Conservation (phyloP, 805 yeast species). For the Martiniozyma abietophila region DNA sequence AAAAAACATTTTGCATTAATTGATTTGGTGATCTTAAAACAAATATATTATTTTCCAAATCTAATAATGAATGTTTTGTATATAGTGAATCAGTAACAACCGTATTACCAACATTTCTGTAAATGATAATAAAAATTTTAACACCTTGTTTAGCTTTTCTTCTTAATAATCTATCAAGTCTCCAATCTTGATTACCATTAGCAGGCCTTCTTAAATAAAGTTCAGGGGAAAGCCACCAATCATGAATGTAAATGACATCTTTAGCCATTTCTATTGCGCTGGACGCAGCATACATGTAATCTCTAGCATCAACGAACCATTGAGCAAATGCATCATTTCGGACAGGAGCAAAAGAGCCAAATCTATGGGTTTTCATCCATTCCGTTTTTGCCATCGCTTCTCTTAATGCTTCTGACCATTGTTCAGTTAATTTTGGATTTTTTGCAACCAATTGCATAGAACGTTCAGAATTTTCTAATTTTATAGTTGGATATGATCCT, state of each 20-base stretch:
- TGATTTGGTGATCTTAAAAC: conserved; percentile 95
- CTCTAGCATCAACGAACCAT: conserved; percentile 91
- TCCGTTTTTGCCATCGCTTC: conserved; percentile 57
- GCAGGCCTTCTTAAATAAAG: conserved; percentile 89
- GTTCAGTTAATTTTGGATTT: conserved; percentile 51
- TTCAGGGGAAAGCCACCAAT: conserved; percentile 98
- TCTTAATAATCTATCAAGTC: conserved; percentile 80
- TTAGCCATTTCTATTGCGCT: conserved; percentile 88
- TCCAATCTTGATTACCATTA: conserved; percentile 87
- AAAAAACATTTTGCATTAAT: conserved; percentile 80
- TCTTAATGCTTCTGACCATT: conserved; percentile 70
- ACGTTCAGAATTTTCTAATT: conserved; percentile 70
- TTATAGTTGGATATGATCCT: conserved; percentile 43
- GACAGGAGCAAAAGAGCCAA: conserved; percentile 88
- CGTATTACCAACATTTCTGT: conserved; percentile 88
- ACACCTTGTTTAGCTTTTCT: conserved; percentile 93
- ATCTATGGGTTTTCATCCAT: conserved; percentile 72
- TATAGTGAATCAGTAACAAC: conserved; percentile 91
- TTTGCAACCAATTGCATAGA: conserved; percentile 63
- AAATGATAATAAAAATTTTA: conserved; percentile 82
- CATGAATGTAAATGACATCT: conserved; percentile 90
- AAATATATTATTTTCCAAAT: conserved; percentile 76
- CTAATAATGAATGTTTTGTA: conserved; percentile 87
- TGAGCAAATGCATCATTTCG: conserved; percentile 81
- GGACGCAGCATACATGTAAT: conserved; percentile 92